phyloP scores from a whole-genome alignment of 164 flowering plant species.

The Chimonanthus praecox region DNA sequence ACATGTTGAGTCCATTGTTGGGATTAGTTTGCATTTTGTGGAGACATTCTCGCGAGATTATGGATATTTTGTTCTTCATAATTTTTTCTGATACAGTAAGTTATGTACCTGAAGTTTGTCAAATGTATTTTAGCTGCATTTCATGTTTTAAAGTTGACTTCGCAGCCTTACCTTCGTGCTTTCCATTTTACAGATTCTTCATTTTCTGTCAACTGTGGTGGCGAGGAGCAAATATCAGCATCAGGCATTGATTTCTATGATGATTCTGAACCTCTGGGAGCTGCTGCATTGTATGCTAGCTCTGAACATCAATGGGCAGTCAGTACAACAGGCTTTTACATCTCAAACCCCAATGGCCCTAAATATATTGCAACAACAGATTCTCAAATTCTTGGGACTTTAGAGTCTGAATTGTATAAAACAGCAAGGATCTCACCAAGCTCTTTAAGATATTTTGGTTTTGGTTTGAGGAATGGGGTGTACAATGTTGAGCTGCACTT shows the following conservation, averaged over 20 bases:
- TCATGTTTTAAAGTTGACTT: neutral
- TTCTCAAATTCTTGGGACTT: constrained; percentile 35
- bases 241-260: constrained; percentile 29
- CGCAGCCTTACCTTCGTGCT: neutral
- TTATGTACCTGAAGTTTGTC: too few species aligned
- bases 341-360: constrained; percentile 39
- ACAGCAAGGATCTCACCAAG: constrained; percentile 45
- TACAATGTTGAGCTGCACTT: constrained; percentile 47
- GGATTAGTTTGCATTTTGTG: too few species aligned
- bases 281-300: constrained; percentile 34
- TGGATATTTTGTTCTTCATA: too few species aligned
- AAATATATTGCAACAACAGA: constrained; percentile 23
- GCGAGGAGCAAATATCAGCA: constrained; percentile 27
- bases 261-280: constrained; percentile 31
- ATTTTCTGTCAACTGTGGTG: constrained; percentile 48
- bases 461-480: constrained; percentile 37
- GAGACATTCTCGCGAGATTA: too few species aligned
- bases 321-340: constrained; percentile 37
- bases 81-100: too few species aligned
- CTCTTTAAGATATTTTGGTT: constrained; percentile 47
- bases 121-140: neutral
- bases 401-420: constrained; percentile 45
- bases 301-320: constrained; percentile 34
- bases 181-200: constrained; percentile 14
- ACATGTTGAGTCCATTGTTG: too few species aligned